Percentiles rank a stretch among this genome's conserved stretches.
These are phyloP conservation scores for Tetrastigma voinierianum DNA, from an alignment of 164 flowering plant species.

Conservation along the genomic window DNA sequence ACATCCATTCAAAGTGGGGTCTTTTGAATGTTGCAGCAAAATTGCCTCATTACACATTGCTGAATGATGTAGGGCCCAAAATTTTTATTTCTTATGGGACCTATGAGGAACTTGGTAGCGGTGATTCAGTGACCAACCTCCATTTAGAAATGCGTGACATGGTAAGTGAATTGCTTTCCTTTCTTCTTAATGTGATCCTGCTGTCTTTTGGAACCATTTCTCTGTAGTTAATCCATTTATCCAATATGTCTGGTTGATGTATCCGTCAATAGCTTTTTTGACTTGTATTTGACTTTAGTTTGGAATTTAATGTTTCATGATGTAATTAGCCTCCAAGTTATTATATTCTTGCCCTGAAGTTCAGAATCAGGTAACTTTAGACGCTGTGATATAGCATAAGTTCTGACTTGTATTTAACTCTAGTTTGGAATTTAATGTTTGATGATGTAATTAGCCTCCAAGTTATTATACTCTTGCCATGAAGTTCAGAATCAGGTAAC, in stretches of 20 bases:
- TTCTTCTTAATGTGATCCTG: conserved; percentile 5
- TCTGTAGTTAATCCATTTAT: too few relatives aligned
- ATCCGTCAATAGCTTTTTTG: too few relatives aligned
- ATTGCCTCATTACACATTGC: conserved; percentile 84
- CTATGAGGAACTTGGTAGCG: conserved; percentile 63
- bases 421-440: neutral
- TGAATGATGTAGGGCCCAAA: conserved; percentile 86
- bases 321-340: too few relatives aligned
- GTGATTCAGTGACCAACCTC: conserved; percentile 76
- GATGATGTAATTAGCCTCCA: neutral
- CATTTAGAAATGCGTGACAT: conserved; percentile 77
- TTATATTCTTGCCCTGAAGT: too few relatives aligned
- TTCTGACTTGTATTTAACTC: neutral
- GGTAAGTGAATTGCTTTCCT: conserved; percentile 44
- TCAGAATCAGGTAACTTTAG: too few relatives aligned
- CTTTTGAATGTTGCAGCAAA: conserved; percentile 92
- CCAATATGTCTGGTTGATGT: too few relatives aligned
- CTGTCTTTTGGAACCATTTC: too few relatives aligned
- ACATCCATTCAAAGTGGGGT: conserved; percentile 94
- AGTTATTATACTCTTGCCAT: too few relatives aligned
- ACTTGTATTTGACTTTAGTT: neutral
- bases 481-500: too few relatives aligned
- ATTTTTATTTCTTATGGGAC: conserved; percentile 75
- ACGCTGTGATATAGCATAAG: too few relatives aligned
- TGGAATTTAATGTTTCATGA: neutral